Base-by-base conservation (phyloP, 2,329 filamentous ascomycete genomes). In the Cordyceps sp. region DNA sequence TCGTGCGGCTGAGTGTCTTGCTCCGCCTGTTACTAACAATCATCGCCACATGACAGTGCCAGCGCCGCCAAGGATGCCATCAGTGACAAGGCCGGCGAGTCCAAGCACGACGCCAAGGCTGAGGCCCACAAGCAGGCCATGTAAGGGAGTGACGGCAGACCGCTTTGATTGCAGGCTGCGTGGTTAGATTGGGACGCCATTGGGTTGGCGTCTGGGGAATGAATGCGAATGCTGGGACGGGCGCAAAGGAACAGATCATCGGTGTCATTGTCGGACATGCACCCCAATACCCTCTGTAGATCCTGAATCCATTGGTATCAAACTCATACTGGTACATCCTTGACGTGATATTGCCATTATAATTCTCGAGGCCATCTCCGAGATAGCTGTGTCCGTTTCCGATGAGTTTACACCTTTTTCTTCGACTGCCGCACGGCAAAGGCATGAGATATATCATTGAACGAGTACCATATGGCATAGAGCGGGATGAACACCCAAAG, bases 401-500 rank as follows among this genome's bases (percentile, higher is more conserved):
- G n/a, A n/a, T n/a, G n/a, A n/a, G n/a, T n/a, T n/a, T 40, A 55
- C 24, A 45, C 19, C 2, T 40, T 44, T 42, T 57, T 57, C 34
- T 47, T 55, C 1, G 36, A 33, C 15, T 45, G 31, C 4, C 49
- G 47, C 25, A 42, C 41, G 3, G 34, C 50, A 40, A 73, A 66
- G 0, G 71, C 70, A 33, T 62, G 53, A 8, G 58, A 57, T 32
- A 78, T 73, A 39, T 77, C 69, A 15, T 45, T 41, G 26, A 62
- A 60, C 2, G 65, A 60, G 34, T 72, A 61, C 41, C 60, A 73
- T 34, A 76, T 57, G 15, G 65, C 59, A 48, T 72, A 78, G 2
- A 68, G 34, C 1, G 74, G 74, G 38, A 78, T 62, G 38, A 67
- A 65, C 4, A 79, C 73, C 74, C 74, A 79, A 4, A 78, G 54